phyloP scores from a whole-genome alignment of 2,329 filamentous ascomycete genomes.

The Chaetothyriales sp. region DNA sequence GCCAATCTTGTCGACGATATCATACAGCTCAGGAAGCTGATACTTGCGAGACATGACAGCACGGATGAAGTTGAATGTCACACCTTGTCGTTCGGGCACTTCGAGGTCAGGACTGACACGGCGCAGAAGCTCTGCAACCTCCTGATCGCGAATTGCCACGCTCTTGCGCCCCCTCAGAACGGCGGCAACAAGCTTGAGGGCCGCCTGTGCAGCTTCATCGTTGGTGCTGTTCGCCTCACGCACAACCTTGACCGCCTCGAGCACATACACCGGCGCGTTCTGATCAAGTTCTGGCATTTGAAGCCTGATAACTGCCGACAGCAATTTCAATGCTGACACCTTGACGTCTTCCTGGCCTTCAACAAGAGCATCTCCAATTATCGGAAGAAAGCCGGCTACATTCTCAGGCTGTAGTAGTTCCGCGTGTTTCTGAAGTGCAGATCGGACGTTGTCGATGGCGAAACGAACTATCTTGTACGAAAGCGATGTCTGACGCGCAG shows the following conservation, averaged over 20 bases:
- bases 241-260: constrained; percentile 71
- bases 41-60: constrained; percentile 75
- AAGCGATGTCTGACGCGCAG: constrained; percentile 38
- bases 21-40: constrained; percentile 77
- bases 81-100: constrained; percentile 78
- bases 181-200: constrained; percentile 74
- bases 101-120: constrained; percentile 80
- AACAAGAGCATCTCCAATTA: constrained; percentile 75
- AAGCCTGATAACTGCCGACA: constrained; percentile 73
- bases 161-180: constrained; percentile 69
- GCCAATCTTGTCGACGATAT: constrained; percentile 76
- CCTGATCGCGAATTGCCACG: constrained; percentile 63
- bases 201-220: constrained; percentile 72
- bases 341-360: constrained; percentile 85
- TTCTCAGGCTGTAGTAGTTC: constrained; percentile 66
- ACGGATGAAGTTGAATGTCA: constrained; percentile 88
- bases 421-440: constrained; percentile 75
- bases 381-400: constrained; percentile 70
- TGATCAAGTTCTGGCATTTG: constrained; percentile 58
- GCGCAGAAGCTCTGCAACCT: constrained; percentile 68
- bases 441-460: constrained; percentile 71
- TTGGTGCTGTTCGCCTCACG: constrained; percentile 64
- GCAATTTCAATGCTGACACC: constrained; percentile 70
- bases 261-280: constrained; percentile 62
- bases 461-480: constrained; percentile 81